Evolutionary conservation across 75 land plant species (phyloP).

Genomic region (Cryptomeria japonica): DNA sequence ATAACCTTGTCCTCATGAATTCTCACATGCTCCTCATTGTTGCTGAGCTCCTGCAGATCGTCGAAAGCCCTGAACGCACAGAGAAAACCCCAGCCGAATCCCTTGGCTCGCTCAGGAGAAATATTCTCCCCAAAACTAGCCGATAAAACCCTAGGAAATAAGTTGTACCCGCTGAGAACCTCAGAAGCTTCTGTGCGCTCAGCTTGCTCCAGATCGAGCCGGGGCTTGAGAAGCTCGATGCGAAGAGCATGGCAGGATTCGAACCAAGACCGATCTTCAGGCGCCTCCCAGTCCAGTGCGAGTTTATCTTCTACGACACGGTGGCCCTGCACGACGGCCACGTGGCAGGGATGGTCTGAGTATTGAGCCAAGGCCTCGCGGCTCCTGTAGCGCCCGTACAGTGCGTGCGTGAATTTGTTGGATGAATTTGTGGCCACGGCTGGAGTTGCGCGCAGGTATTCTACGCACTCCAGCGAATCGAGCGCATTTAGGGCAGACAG

Average conservation of each 20-base stretch:
- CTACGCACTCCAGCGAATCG: not conserved
- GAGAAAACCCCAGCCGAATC: not conserved
- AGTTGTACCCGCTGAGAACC: not conserved
- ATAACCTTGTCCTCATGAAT: not conserved
- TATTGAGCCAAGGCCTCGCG: not conserved
- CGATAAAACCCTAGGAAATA: not conserved
- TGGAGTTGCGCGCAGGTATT: not conserved
- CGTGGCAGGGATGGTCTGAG: not conserved
- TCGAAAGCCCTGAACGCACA: not conserved
- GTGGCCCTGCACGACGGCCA: not conserved
- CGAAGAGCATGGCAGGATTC: not conserved
- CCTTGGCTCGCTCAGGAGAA: not conserved
- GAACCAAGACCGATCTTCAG: not conserved
- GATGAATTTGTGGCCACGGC: not conserved
- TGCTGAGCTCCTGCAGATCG: not conserved
- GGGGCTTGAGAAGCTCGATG: not conserved
- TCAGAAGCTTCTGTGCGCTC: not conserved
- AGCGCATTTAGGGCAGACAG: not conserved
- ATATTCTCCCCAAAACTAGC: conserved; percentile 4
- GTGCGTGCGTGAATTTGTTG: not conserved
- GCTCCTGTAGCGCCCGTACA: not conserved
- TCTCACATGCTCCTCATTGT: not conserved
- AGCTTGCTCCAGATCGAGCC: not conserved
- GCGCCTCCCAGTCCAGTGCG: not conserved
- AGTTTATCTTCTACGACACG: not conserved